Conservation (phyloP, 169 alveolate genomes). For the Eimeria necatrix region DNA sequence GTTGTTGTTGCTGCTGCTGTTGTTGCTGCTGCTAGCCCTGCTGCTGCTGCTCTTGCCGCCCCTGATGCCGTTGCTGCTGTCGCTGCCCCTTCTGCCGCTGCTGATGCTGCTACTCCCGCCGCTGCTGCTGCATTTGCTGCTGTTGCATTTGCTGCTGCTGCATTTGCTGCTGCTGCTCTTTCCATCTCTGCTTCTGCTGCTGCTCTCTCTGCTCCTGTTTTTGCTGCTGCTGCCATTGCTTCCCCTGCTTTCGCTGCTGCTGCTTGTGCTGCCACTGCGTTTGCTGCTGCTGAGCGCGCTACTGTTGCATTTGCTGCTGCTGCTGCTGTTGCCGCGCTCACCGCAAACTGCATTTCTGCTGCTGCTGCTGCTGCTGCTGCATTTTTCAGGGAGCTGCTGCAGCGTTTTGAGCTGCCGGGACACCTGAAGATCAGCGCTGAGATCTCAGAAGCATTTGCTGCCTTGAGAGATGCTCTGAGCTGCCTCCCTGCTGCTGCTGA, state of each 20-base stretch:
- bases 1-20: background rate
- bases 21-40: background rate
- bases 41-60: background rate
- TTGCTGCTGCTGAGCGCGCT: background rate
- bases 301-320: background rate
- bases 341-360: background rate
- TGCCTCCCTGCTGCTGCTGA: slow-evolving; percentile 13
- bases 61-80: background rate
- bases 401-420: slow-evolving; percentile 37
- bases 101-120: background rate
- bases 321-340: background rate
- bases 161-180: background rate
- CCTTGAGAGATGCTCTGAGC: slow-evolving; percentile 50
- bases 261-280: background rate
- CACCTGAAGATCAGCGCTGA: slow-evolving; percentile 52
- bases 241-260: background rate
- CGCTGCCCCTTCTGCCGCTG: background rate
- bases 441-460: slow-evolving; percentile 34
- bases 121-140: slow-evolving; percentile 21
- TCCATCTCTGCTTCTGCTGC: background rate
- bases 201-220: background rate
- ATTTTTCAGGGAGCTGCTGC: slow-evolving; percentile 52
- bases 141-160: background rate
- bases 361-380: slow-evolving; percentile 22
- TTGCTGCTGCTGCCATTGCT: background rate